Conservation (phyloP, 176 grass and related monocot species). For the Neostapfia colusana region DNA sequence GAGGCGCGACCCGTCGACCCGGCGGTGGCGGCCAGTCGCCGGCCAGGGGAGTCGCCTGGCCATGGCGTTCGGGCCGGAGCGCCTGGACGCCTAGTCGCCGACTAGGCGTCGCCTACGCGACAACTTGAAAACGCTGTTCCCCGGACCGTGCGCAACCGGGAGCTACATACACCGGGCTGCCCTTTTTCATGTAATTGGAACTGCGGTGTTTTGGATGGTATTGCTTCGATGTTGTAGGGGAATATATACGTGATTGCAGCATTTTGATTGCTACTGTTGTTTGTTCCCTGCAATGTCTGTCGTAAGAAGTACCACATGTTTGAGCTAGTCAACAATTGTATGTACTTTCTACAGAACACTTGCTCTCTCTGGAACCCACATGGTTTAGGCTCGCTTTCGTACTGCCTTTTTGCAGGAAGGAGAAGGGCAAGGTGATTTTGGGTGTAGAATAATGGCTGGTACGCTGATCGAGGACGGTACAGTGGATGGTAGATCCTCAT, state of each 20-base stretch:
- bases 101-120: too few species aligned
- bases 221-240: background rate
- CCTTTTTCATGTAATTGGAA: background rate
- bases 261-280: background rate
- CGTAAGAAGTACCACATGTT: background rate
- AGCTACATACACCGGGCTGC: too few species aligned
- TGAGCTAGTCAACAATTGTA: background rate
- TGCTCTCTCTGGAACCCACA: background rate
- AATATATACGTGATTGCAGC: background rate
- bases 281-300: background rate
- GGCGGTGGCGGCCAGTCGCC: too few species aligned
- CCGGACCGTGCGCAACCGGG: too few species aligned
- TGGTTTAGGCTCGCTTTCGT: background rate
- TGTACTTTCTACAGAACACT: background rate
- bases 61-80: too few species aligned
- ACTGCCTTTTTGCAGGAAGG: conserved; percentile 31
- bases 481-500: conserved; percentile 46
- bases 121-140: too few species aligned
- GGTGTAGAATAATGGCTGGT: conserved; percentile 51
- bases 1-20: too few species aligned
- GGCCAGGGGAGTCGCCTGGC: too few species aligned
- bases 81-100: too few species aligned
- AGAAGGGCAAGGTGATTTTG: background rate
- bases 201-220: background rate
- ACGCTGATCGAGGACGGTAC: conserved; percentile 54